Conservation (phyloP, 257 asterid genomes). For the Mitragyna speciosa region DNA sequence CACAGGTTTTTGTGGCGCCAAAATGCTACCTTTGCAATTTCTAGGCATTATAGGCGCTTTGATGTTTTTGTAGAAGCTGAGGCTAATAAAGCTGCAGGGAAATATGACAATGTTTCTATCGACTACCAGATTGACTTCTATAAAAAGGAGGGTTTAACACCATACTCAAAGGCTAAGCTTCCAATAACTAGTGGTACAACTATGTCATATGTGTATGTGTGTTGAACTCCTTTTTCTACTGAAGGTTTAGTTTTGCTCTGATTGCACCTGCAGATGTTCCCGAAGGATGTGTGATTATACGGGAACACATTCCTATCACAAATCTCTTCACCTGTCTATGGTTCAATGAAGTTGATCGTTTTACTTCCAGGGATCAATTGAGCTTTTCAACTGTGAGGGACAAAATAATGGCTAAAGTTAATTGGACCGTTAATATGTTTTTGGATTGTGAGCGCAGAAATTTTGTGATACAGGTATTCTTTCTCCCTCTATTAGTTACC, state of each 20-base stretch:
- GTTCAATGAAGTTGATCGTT: conserved; percentile 97
- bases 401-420: conserved; percentile 58
- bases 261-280: conserved; percentile 85
- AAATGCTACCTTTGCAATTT: conserved; percentile 87
- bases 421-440: conserved; percentile 83
- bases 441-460: conserved; percentile 92
- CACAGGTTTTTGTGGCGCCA: conserved; percentile 93
- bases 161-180: conserved; percentile 76
- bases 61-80: conserved; percentile 95
- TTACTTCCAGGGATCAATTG: conserved; percentile 93
- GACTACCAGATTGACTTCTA: conserved; percentile 82
- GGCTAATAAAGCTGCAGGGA: conserved; percentile 91
- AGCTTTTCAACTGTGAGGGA: conserved; percentile 97
- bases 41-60: conserved; percentile 83
- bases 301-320: conserved; percentile 86
- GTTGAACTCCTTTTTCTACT: conserved; percentile 15
- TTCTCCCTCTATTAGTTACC: neutral
- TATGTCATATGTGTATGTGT: conserved; percentile 15
- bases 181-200: conserved; percentile 88
- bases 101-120: conserved; percentile 71
- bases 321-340: conserved; percentile 92
- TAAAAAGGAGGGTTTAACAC: conserved; percentile 81
- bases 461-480: conserved; percentile 80
- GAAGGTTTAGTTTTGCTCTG: conserved; percentile 12
- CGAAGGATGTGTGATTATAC: conserved; percentile 88